phyloP scores from a whole-genome alignment of 129 eudicot genomes.

The Flaveria bidentis region DNA sequence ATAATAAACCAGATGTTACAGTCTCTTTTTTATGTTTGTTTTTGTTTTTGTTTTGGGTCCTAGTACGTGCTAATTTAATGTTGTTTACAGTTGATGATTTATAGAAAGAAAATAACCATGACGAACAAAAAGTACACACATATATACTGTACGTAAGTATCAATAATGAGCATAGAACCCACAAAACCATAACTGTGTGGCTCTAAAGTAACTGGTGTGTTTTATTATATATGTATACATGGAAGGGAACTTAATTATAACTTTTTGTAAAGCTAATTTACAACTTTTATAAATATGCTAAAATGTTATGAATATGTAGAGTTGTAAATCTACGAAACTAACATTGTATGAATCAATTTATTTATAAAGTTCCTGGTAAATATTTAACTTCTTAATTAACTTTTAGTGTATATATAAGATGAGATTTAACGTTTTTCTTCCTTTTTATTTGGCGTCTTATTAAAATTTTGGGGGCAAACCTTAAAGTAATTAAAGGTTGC shows the following conservation, averaged over 20 bases:
- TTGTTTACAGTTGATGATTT: constrained; percentile 1
- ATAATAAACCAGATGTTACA: background rate
- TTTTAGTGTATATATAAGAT: background rate
- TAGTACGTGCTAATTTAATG: background rate
- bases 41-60: background rate
- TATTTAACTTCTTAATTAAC: background rate
- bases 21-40: background rate
- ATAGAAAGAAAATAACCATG: constrained; percentile 8
- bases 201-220: background rate
- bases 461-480: too few relatives aligned
- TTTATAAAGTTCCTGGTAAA: background rate
- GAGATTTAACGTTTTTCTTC: constrained; percentile 17
- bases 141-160: background rate
- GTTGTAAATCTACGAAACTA: background rate
- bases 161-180: constrained; percentile 14
- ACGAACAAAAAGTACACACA: background rate
- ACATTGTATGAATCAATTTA: too few relatives aligned
- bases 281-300: background rate
- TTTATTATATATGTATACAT: background rate
- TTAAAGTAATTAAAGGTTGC: too few relatives aligned
- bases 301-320: background rate
- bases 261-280: background rate
- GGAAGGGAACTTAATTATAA: background rate
- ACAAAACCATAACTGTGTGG: background rate
- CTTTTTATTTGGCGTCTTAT: too few relatives aligned